These are phyloP conservation scores for Loxodes magnus DNA, from an alignment of 73 alveolate species.

Conservation along the genomic window DNA sequence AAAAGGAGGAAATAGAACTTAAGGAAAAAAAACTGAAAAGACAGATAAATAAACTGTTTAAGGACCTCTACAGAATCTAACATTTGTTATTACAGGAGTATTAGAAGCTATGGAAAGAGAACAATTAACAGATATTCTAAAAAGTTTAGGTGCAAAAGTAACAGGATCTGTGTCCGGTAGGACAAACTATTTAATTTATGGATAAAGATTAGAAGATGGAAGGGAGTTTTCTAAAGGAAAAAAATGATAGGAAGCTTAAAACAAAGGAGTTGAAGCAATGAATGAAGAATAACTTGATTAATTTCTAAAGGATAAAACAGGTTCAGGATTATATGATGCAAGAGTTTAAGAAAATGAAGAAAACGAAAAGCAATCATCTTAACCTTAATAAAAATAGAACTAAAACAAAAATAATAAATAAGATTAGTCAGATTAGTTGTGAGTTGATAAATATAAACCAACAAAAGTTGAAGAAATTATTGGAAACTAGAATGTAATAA, in stretches of 20 bases:
- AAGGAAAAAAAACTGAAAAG: conserved; percentile 8
- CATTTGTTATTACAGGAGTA: conserved; percentile 72
- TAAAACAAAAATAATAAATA: too few species aligned
- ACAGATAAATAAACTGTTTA: neutral
- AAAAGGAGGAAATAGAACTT: neutral
- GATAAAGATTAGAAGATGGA: conserved; percentile 83
- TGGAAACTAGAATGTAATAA: conserved; percentile 77
- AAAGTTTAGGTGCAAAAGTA: conserved; percentile 28
- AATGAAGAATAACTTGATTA: conserved; percentile 51
- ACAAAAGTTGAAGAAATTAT: conserved; percentile 60
- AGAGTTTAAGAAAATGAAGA: too few species aligned
- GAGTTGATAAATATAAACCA: conserved; percentile 95
- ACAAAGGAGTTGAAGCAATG: conserved; percentile 31
- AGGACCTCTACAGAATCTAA: conserved; percentile 45
- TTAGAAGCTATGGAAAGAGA: conserved; percentile 27
- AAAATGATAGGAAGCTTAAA: conserved; percentile 55
- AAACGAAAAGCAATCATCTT: too few species aligned
- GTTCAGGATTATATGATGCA: too few species aligned
- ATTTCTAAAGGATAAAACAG: conserved; percentile 22
- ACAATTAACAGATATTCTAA: conserved; percentile 18
- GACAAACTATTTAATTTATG: conserved; percentile 67
- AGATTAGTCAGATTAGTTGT: conserved; percentile 24
- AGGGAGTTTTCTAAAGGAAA: conserved; percentile 61
- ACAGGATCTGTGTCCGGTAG: conserved; percentile 60
- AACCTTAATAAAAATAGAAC: too few species aligned